Percentiles rank a stretch among this genome's conserved stretches.
Evolutionary conservation across 805 yeast species (phyloP).

Genomic region (Spathaspora sp.): DNA sequence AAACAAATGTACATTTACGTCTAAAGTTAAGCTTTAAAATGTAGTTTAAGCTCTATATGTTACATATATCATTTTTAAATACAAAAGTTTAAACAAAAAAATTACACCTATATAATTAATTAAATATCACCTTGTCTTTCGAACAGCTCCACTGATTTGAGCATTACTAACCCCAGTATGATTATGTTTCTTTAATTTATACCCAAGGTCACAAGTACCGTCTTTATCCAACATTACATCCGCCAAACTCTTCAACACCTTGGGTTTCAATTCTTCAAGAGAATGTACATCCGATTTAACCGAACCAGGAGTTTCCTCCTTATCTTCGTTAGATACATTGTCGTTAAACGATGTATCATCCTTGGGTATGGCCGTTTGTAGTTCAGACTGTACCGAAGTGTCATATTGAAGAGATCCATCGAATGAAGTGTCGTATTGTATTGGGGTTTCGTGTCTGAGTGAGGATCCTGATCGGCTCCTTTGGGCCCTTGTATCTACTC

Average conservation of each 20-base stretch:
- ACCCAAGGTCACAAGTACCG: slow-evolving; percentile 40
- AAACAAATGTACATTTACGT: slow-evolving; percentile 4
- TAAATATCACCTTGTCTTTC: slow-evolving; percentile 16
- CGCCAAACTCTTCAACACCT: slow-evolving; percentile 4
- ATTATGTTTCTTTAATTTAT: slow-evolving; percentile 39
- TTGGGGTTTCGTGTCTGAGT: not conserved
- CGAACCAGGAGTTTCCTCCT: not conserved
- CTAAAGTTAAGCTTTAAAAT: too few species aligned
- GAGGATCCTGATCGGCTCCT: not conserved
- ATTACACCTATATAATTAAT: not conserved
- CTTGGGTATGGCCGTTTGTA: not conserved
- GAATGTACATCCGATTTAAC: slow-evolving; percentile 5
- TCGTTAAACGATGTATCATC: not conserved
- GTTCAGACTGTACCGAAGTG: not conserved
- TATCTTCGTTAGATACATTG: not conserved
- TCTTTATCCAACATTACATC: slow-evolving; percentile 19
- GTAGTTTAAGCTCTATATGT: too few species aligned
- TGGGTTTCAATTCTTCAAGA: slow-evolving; percentile 5
- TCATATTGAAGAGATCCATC: not conserved
- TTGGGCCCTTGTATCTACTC: not conserved
- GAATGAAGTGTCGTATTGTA: not conserved
- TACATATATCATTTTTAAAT: too few species aligned
- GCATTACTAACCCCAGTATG: slow-evolving; percentile 36
- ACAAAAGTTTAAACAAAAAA: not conserved
- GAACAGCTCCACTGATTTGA: slow-evolving; percentile 23